Percentiles rank a stretch among this genome's conserved stretches.
Evolutionary conservation across 495 filamentous ascomycete species (phyloP).

Genomic region (Aspergillus taichungensis): DNA sequence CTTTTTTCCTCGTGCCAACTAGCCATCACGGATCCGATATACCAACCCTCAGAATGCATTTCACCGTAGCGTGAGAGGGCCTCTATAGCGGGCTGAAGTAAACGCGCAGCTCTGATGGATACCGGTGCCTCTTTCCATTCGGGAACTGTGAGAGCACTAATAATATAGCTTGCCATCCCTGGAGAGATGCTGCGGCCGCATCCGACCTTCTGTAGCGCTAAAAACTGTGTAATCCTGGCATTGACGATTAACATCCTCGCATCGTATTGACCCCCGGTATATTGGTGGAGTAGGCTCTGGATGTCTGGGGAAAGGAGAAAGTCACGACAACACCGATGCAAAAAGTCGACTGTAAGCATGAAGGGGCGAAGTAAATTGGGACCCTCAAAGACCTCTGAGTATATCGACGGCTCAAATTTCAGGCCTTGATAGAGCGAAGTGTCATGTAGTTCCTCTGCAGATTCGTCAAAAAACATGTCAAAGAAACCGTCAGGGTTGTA

Average conservation of each 20-base stretch:
- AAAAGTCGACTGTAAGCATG: not conserved
- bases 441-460: no score
- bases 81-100: no score
- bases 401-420: no score
- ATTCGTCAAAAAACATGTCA: not conserved
- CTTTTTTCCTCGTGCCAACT: no score
- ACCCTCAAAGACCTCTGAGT: no score
- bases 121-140: not conserved
- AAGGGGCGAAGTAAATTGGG: not conserved
- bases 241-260: not conserved
- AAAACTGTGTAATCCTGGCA: not conserved
- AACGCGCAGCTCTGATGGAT: not conserved
- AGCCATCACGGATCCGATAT: no score
- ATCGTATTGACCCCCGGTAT: not conserved
- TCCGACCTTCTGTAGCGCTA: not conserved
- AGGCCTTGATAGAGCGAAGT: no score
- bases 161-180: not conserved
- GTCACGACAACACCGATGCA: slow-evolving; percentile 1
- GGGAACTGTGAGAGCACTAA: not conserved
- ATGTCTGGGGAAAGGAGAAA: not conserved
- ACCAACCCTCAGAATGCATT: no score
- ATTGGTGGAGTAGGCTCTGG: not conserved
- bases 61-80: no score
- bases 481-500: not conserved
- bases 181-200: no score